A percentile compares a stretch with the other conserved stretches of the same genome.
Evolutionary conservation across 1,284 basidiomycete species (phyloP).

Genomic region (Fomitopsis betulina): DNA sequence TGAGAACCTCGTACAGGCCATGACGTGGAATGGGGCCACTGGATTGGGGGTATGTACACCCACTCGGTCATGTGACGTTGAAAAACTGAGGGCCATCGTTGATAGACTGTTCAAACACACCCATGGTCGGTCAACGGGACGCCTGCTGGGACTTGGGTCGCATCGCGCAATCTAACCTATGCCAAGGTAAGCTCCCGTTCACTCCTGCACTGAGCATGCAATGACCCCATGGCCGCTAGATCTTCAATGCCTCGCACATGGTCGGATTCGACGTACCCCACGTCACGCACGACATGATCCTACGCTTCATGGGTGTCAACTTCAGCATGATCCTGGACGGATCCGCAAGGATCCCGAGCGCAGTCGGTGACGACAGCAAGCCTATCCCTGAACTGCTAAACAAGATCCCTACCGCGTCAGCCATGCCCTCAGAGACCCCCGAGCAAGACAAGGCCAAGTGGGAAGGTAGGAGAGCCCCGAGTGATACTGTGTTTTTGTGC

Average conservation of each 20-base stretch:
- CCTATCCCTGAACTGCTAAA: slow-evolving; percentile 47
- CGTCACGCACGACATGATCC: slow-evolving; percentile 95
- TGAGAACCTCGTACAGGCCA: slow-evolving; percentile 77
- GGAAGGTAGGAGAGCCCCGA: slow-evolving; percentile 52
- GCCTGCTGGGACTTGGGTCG: slow-evolving; percentile 88
- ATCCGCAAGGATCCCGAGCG: slow-evolving; percentile 70
- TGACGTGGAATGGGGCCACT: slow-evolving; percentile 84
- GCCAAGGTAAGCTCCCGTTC: slow-evolving; percentile 55
- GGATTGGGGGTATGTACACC: slow-evolving; percentile 72
- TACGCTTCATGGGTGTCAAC: slow-evolving; percentile 91
- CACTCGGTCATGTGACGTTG: background rate
- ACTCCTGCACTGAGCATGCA: background rate
- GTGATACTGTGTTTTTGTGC: background rate
- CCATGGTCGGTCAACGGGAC: slow-evolving; percentile 79
- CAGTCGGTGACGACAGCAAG: slow-evolving; percentile 65
- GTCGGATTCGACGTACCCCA: slow-evolving; percentile 89
- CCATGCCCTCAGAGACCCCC: slow-evolving; percentile 47
- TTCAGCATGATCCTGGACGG: slow-evolving; percentile 76
- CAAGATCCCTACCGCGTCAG: slow-evolving; percentile 32
- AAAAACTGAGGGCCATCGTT: background rate
- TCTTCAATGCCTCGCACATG: slow-evolving; percentile 93
- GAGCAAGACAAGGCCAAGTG: slow-evolving; percentile 79
- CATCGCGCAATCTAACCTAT: slow-evolving; percentile 89
- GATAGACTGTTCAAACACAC: slow-evolving; percentile 67
- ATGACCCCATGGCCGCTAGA: slow-evolving; percentile 32